Conservation (phyloP, 1,139 yeast genomes). For the Geotrichum candidum region DNA sequence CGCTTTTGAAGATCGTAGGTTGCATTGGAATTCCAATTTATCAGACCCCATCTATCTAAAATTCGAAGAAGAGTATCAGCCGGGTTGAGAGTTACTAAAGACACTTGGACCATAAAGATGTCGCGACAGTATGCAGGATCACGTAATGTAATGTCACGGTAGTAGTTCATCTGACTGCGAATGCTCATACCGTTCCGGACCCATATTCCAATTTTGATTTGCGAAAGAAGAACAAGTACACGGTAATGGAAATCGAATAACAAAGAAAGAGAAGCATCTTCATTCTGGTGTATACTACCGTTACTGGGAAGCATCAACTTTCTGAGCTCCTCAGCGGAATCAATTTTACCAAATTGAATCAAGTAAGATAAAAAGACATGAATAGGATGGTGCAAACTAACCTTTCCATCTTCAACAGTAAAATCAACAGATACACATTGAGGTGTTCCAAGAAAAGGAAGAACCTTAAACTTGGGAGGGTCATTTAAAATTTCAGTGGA, state of each 20-base stretch:
- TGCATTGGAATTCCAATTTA: conserved; percentile 41
- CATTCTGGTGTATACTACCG: background rate
- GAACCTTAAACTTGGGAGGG: conserved; percentile 18
- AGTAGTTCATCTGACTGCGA: conserved; percentile 71
- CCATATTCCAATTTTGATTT: conserved; percentile 80
- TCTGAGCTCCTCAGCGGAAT: conserved; percentile 32
- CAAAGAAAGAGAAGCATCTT: conserved; percentile 25
- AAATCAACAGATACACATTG: conserved; percentile 25
- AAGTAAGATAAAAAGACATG: conserved; percentile 71
- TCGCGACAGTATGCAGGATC: conserved; percentile 81
- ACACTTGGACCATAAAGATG: conserved; percentile 62
- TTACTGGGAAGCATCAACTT: conserved; percentile 23
- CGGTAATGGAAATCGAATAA: conserved; percentile 72
- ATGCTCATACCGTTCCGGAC: conserved; percentile 81
- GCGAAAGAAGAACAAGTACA: conserved; percentile 66
- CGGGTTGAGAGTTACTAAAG: conserved; percentile 54
- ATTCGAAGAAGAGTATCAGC: conserved; percentile 53
- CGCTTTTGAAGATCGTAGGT: conserved; percentile 37
- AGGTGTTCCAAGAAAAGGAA: conserved; percentile 9
- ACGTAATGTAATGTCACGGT: conserved; percentile 72
- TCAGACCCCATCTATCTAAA: conserved; percentile 64
- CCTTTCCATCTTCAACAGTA: conserved; percentile 43
- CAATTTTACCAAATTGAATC: conserved; percentile 46
- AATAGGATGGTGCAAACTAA: conserved; percentile 75
- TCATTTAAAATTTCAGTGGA: background rate